Base-by-base conservation (phyloP, 345 rosid genomes). In the Sonneratia alba region DNA sequence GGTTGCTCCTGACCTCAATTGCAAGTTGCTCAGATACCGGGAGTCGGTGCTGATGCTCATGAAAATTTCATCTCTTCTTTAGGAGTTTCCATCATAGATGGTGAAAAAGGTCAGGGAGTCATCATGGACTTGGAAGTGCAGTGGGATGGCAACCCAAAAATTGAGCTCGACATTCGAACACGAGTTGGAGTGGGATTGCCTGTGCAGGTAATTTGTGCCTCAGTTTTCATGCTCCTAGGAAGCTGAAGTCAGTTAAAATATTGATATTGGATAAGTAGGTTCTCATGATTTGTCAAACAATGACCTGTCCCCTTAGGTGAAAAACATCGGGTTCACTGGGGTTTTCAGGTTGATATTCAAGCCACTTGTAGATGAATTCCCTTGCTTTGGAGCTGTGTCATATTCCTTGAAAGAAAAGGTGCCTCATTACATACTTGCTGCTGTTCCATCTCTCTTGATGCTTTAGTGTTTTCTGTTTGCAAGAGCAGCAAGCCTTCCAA, bases 351-450 rank as follows among this genome's bases (percentile, higher is more conserved):
- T 96, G 83, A 91, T 92, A 72, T 92, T 96, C 78, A 92, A 85
- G 90, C 99, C 99, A 24, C 81, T 92, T 36, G 98, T 96, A 76
- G 82, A 85, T 18, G 98, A 92, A 77, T 85, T 96, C 71, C 99
- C 99, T 78, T 88, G 99, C 87, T 96, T 96, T 79, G 99, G 98
- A 86, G 99, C 99, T 71, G 88, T 96, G 67, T 87, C 83, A 76
- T 90, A 80, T 83, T 96, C 99, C 76, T 84, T 92, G 43, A 86
- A 92, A 80, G 81, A 96, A 80, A 96, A 89, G 98, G 99, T 96
- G 43, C 5, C 32, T 10, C 27, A 32, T 32, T n/a, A 22, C 51
- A 57, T 22, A 22, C 32, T 62, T 2, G 18, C 37, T 62, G 37
- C 18, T 36, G 22, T 76, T 79, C 51, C 51, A 47, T 13, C 51